Conservation (phyloP, 805 yeast species). For the Candida ortonii region DNA sequence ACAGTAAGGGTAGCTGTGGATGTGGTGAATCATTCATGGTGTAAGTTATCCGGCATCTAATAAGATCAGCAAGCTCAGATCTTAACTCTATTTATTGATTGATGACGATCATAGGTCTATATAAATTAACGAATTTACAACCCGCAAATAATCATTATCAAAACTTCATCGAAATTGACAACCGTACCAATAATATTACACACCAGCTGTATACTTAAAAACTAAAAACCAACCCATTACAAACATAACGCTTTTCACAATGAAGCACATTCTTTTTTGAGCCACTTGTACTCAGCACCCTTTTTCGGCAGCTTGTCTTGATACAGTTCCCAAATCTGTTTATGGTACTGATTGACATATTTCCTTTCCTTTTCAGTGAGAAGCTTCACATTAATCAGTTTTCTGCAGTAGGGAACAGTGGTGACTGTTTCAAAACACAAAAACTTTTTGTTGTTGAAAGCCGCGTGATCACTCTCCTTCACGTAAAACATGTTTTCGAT, state of each 20-base stretch:
- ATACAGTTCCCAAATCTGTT: conserved; percentile 44
- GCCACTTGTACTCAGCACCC: conserved; percentile 45
- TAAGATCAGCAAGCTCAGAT: too few relatives aligned
- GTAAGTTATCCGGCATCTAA: conserved; percentile 28
- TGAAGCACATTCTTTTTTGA: conserved; percentile 41
- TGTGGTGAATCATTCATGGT: conserved; percentile 99
- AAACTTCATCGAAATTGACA: too few relatives aligned
- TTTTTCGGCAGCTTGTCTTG: conserved; percentile 36
- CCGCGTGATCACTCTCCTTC: conserved; percentile 36
- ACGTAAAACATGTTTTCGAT: conserved; percentile 50
- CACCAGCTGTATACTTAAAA: too few relatives aligned
- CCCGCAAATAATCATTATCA: too few relatives aligned
- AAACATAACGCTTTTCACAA: background rate
- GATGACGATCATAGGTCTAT: too few relatives aligned
- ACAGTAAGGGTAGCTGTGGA: conserved; percentile 97
- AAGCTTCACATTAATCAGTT: conserved; percentile 44
- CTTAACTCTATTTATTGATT: too few relatives aligned
- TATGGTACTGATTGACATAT: conserved; percentile 52
- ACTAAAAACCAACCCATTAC: too few relatives aligned
- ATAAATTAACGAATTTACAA: too few relatives aligned
- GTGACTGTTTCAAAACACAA: conserved; percentile 56
- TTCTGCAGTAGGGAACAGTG: conserved; percentile 53
- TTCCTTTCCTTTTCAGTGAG: conserved; percentile 44
- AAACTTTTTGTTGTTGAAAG: conserved; percentile 41
- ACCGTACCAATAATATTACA: too few relatives aligned